These are phyloP conservation scores for Dothidotthia symphoricarpi DNA, from an alignment of 2,329 filamentous ascomycete genomes.

Conservation along the genomic window DNA sequence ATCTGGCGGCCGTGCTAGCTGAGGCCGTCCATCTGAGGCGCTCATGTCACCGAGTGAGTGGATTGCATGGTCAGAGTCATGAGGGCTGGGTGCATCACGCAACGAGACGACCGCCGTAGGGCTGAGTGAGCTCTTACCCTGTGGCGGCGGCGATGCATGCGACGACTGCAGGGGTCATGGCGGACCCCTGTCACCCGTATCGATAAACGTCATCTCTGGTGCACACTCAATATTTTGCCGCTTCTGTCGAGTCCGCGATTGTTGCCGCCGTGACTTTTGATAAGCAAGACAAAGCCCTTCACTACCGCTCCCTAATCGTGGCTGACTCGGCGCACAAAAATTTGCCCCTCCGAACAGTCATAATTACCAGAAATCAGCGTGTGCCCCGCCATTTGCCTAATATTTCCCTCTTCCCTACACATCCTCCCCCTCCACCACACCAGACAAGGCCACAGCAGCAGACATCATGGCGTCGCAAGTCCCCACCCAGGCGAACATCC, in stretches of 20 bases:
- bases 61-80: neutral
- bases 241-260: slow-evolving; percentile 7
- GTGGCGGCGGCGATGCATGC: slow-evolving; percentile 8
- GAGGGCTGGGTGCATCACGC: slow-evolving; percentile 10
- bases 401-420: slow-evolving; percentile 12
- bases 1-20: neutral
- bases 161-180: slow-evolving; percentile 18
- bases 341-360: slow-evolving; percentile 28
- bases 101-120: slow-evolving; percentile 7
- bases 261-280: slow-evolving; percentile 7
- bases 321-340: slow-evolving; percentile 6
- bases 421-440: slow-evolving; percentile 1
- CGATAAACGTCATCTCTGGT: slow-evolving; percentile 13
- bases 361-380: slow-evolving; percentile 1
- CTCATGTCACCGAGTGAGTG: slow-evolving; percentile 27
- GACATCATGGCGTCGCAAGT: slow-evolving; percentile 37
- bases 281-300: slow-evolving; percentile 1
- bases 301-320: slow-evolving; percentile 11
- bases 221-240: slow-evolving; percentile 15
- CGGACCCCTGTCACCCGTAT: too few species aligned
- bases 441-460: slow-evolving; percentile 1
- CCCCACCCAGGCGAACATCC: slow-evolving; percentile 36
- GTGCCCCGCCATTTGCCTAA: slow-evolving; percentile 22
- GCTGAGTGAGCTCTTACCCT: slow-evolving; percentile 10
- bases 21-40: slow-evolving; percentile 11